Evolutionary conservation across 495 filamentous ascomycete genomes (phyloP), one percentile per base, ranked within the genome.

Genomic region (Podospora australis): DNA sequence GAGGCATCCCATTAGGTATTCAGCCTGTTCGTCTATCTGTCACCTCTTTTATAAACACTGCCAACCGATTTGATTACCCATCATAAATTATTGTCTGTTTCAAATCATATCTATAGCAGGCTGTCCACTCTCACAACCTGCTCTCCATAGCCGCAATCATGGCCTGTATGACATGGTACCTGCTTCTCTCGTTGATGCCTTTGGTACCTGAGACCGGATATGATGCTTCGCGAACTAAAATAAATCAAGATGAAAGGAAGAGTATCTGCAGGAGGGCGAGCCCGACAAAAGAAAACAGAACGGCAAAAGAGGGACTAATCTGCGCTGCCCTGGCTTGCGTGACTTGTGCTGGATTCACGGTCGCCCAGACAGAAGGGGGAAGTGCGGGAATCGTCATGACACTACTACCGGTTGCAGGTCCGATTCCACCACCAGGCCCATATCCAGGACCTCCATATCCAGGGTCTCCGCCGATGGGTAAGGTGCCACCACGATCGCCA

Each of bases 321-420:
- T 29, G 44, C 30, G 48, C 32, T 26, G 55, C 48, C 19, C 25
- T 17, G 11, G 55, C 53, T 42, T 20, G 44, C 2, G 55, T 58
- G 8, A 58, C 48, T 29, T 58, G 55, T 46, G 55, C 48, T 35
- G 55, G 55, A 14, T 39, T 34, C 6, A 20, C 26, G 14, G 47
- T 22, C 21, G 28, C 35, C 39, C 50, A 20, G 28, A 52, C 23
- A 16, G 55, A 28, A 13, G 50, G 51, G 11, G 51, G 46, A 22
- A 53, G 25, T 42, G 39, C 50, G 9, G 44, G 17, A 46, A 30
- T 23, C 14, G 39, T 21, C 9, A 46, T 30, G 21, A 39, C 51
- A 20, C 54, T 50, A 40, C 28, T 53, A 7, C 44, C 45, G 23
- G 42, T 39, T 29, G 49, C 53, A 9, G 38, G 19, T 52, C 53